phyloP scores from a whole-genome alignment of 208 protist species.

The Crithidia acanthocephali region DNA sequence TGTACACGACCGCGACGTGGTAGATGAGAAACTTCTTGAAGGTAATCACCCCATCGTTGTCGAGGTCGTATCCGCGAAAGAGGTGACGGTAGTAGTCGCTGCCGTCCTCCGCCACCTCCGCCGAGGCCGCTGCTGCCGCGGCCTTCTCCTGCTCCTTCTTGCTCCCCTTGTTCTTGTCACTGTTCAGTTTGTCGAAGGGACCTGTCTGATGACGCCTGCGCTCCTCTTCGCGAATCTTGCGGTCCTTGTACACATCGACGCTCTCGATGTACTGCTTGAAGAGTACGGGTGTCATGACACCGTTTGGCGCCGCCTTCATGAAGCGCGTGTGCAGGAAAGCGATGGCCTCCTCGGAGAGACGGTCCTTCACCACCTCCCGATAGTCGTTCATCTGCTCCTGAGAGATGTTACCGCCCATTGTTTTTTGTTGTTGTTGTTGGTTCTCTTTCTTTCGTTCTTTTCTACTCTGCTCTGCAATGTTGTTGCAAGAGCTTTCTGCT shows the following conservation, averaged over 20 bases:
- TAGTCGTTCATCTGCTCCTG: constrained; percentile 85
- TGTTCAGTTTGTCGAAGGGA: constrained; percentile 11
- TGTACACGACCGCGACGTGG: constrained; percentile 88
- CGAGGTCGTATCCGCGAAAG: constrained; percentile 88
- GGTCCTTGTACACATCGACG: constrained; percentile 82
- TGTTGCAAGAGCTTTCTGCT: no score
- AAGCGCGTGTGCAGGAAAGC: constrained; percentile 82
- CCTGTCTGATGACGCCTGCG: constrained; percentile 11
- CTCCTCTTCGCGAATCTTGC: constrained; percentile 40
- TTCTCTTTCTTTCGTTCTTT: not conserved
- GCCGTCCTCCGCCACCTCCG: constrained; percentile 22
- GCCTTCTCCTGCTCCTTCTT: not conserved
- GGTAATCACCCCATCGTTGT: constrained; percentile 87
- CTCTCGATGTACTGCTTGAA: constrained; percentile 89
- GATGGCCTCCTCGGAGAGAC: constrained; percentile 85
- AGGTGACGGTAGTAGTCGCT: constrained; percentile 78
- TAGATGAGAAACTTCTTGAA: constrained; percentile 92
- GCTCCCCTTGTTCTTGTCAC: not conserved
- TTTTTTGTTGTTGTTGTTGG: constrained; percentile 2
- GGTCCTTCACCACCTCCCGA: constrained; percentile 79
- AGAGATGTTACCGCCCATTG: constrained; percentile 78
- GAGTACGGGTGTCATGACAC: constrained; percentile 73
- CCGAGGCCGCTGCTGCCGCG: not conserved
- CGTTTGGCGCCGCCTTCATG: constrained; percentile 68
- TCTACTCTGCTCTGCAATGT: no score